Percentiles rank a stretch among this genome's conserved stretches.
Conservation (phyloP, 352 stramenopile genomes). For the Phytopythium vexans region DNA sequence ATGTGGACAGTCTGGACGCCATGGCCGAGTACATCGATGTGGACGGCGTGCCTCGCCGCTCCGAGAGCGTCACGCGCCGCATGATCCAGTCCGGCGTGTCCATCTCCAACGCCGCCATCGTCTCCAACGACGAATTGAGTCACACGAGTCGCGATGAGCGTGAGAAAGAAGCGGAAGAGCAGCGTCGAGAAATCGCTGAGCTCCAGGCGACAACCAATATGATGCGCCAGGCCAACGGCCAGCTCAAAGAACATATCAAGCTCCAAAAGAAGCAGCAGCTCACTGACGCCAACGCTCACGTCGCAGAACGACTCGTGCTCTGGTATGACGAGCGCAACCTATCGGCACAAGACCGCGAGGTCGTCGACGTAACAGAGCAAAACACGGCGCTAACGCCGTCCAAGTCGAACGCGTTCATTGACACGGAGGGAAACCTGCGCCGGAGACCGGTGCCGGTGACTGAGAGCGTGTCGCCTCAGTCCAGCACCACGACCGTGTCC, state of each 20-base stretch:
- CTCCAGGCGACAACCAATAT: constrained; percentile 4
- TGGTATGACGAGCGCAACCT: constrained; percentile 26
- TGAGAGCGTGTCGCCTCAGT: too few relatives aligned
- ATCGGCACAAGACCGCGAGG: constrained; percentile 9
- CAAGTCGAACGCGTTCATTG: constrained; percentile 38
- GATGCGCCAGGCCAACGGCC: constrained; percentile 23
- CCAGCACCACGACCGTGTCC: too few relatives aligned
- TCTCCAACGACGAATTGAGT: constrained; percentile 21
- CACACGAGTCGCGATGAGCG: constrained; percentile 16
- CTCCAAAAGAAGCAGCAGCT: constrained; percentile 27
- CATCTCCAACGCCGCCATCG: constrained; percentile 23
- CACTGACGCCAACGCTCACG: constrained; percentile 24
- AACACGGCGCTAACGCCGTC: constrained; percentile 37
- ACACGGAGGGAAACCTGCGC: constrained; percentile 43
- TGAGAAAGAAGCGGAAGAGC: constrained; percentile 1
- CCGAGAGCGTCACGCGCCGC: constrained; percentile 17
- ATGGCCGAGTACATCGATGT: constrained; percentile 39
- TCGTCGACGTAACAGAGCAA: constrained; percentile 33
- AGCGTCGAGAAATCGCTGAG: background rate
- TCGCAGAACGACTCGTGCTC: constrained; percentile 21
- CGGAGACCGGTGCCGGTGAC: constrained; percentile 8
- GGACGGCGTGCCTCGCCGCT: constrained; percentile 43
- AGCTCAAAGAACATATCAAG: constrained; percentile 32
- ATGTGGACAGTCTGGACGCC: constrained; percentile 21
- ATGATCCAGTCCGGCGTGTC: constrained; percentile 32